Base-by-base conservation (phyloP, 805 yeast species). In the Yarrowia bubula region DNA sequence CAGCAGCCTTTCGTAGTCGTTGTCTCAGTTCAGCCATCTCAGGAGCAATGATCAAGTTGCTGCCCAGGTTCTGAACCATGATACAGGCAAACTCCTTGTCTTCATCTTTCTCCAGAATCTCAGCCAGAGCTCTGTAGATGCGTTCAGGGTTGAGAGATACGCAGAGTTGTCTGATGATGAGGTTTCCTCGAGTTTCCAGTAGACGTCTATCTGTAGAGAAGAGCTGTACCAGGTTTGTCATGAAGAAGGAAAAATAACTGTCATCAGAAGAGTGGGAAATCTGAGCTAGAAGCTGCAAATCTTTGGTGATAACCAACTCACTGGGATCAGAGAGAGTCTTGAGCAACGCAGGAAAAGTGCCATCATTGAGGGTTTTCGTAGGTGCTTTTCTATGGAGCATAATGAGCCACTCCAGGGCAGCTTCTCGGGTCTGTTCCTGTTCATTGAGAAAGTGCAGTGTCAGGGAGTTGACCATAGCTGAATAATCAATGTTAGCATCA, bases 331-430 rank as follows among this genome's bases (percentile, higher is more conserved):
- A 80, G 17, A 86, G 79, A 0, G 96, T 89, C 71, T 86, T 87
- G 63, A 95, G 79, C 41, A 95, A 78, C 0, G 92, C 90, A 11
- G 89, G 85, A 70, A 92, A 86, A 48, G 91, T 88, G 66, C 84
- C 84, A 62, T 84, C 88, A 66, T 76, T 72, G 32, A 86, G 73
- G 39, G 86, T 79, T 66, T 83, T 81, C 43, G 78, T 76, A 2
- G 89, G 88, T 18, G 87, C 87, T 69, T 87, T 87, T 32, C 84
- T 81, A 71, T 92, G 93, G 44, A 95, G 79, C 81, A 90, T 84
- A 14, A 86, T 85, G 37, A 95, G 79, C 99, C 99, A 95, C 68
- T 92, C 96, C 39, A 95, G 77, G 28, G 95, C 87, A 0, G 96
- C 90, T 38, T 91, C 81, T 66, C 95, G 82, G 0, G 97, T 89